Conservation (phyloP, 257 asterid species). For the Fraxinus quadrangulata region DNA sequence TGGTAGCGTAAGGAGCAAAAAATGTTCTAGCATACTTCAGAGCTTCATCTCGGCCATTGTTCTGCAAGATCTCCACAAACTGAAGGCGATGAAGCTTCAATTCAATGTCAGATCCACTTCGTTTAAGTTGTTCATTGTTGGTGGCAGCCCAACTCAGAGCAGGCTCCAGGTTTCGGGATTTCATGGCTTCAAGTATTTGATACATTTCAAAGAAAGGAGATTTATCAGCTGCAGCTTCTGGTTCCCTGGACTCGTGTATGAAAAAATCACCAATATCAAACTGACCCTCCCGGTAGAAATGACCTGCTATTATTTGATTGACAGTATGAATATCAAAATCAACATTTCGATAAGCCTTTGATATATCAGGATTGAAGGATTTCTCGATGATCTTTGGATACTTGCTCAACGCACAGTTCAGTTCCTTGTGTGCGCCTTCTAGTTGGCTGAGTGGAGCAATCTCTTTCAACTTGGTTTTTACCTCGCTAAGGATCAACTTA, state of each 20-base stretch:
- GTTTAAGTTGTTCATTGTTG: constrained; percentile 58
- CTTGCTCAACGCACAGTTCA: constrained; percentile 77
- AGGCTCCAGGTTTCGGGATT: constrained; percentile 65
- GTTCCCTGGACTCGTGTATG: constrained; percentile 55
- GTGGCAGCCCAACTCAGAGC: constrained; percentile 76
- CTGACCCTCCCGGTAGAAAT: constrained; percentile 80
- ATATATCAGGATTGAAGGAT: constrained; percentile 75
- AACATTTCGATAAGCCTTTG: constrained; percentile 80
- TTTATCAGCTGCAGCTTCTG: constrained; percentile 54
- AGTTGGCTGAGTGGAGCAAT: constrained; percentile 72
- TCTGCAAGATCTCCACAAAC: constrained; percentile 75
- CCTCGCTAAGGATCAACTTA: constrained; percentile 52
- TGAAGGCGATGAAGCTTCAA: constrained; percentile 79
- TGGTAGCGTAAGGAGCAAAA: constrained; percentile 63
- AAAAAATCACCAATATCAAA: constrained; percentile 84
- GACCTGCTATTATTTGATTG: constrained; percentile 79
- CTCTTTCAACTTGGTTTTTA: constrained; percentile 69
- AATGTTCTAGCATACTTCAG: constrained; percentile 63
- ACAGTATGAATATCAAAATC: constrained; percentile 66
- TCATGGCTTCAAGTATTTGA: constrained; percentile 77
- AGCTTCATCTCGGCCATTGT: constrained; percentile 70
- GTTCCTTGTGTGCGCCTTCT: constrained; percentile 78
- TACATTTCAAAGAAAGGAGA: constrained; percentile 66
- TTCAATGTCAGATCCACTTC: constrained; percentile 69
- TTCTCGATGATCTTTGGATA: constrained; percentile 79